These are phyloP conservation scores for Phaseolus lunatus DNA, from an alignment of 306 rosid genomes.

Conservation along the genomic window DNA sequence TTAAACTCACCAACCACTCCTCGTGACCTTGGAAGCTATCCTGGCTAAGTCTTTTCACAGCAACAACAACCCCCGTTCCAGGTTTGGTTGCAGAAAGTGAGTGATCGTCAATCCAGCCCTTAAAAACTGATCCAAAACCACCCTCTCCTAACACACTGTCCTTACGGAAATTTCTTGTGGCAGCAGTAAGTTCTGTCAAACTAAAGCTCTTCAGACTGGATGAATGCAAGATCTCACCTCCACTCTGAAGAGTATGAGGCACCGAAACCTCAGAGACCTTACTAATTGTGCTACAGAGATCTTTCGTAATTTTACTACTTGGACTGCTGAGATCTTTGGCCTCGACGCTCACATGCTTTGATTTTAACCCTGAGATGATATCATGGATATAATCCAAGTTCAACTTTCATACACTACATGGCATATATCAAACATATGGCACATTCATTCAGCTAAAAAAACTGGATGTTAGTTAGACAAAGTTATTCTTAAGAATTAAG, in stretches of 20 bases:
- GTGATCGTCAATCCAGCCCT: constrained; percentile 73
- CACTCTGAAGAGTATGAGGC: constrained; percentile 47
- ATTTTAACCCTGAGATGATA: constrained; percentile 55
- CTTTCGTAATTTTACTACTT: constrained; percentile 27
- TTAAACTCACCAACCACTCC: constrained; percentile 69
- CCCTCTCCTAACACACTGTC: constrained; percentile 63
- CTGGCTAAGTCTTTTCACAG: constrained; percentile 63
- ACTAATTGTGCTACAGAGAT: constrained; percentile 42
- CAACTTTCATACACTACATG: constrained; percentile 9
- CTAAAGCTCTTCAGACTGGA: constrained; percentile 61
- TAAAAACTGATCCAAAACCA: constrained; percentile 65
- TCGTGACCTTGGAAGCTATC: constrained; percentile 55
- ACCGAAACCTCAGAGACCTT: constrained; percentile 42
- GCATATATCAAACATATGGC: background rate
- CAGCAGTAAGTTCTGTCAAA: constrained; percentile 56
- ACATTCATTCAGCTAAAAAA: constrained; percentile 31
- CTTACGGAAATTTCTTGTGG: constrained; percentile 68
- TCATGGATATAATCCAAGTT: constrained; percentile 7
- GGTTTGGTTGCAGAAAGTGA: constrained; percentile 61
- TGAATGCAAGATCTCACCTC: constrained; percentile 58
- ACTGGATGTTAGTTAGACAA: constrained; percentile 20
- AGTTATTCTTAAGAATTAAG: background rate
- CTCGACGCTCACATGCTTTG: constrained; percentile 46
- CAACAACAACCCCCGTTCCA: constrained; percentile 56
- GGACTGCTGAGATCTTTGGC: constrained; percentile 41